A percentile compares a stretch with the other conserved stretches of the same genome.
phyloP scores from a whole-genome alignment of 2,329 filamentous ascomycete genomes.

The Botrytis sinoallii region DNA sequence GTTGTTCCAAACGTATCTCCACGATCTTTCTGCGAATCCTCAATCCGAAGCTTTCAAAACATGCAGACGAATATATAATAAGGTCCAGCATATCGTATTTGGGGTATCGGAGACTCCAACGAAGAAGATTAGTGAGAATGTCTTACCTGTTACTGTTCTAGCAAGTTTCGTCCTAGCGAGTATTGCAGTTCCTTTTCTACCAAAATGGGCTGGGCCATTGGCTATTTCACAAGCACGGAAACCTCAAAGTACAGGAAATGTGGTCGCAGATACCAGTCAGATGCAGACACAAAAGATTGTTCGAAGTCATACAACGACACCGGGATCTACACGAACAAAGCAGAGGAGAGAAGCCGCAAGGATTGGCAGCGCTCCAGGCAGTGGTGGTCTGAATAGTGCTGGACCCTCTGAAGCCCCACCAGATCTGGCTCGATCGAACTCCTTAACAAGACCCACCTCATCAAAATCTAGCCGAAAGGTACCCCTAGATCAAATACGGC shows the following conservation, averaged over 20 bases:
- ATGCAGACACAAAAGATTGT: constrained; percentile 54
- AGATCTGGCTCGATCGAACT: constrained; percentile 29
- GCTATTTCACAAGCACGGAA: constrained; percentile 80
- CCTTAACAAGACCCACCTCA: constrained; percentile 30
- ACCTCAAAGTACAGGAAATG: constrained; percentile 61
- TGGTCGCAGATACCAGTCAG: constrained; percentile 54
- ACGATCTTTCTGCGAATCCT: constrained; percentile 72
- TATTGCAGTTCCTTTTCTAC: constrained; percentile 69
- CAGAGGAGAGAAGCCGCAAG: constrained; percentile 44
- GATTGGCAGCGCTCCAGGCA: constrained; percentile 38
- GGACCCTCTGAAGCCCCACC: constrained; percentile 22
- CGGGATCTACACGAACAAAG: constrained; percentile 44
- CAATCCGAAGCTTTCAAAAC: constrained; percentile 77
- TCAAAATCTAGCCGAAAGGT: constrained; percentile 28
- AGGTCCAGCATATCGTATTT: constrained; percentile 84
- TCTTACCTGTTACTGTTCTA: constrained; percentile 74
- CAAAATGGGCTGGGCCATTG: constrained; percentile 75
- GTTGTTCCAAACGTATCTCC: constrained; percentile 84
- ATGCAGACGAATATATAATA: constrained; percentile 80
- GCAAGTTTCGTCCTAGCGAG: constrained; percentile 77
- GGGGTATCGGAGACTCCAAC: constrained; percentile 67
- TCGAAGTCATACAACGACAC: constrained; percentile 67
- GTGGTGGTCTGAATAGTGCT: constrained; percentile 35
- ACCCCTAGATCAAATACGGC: constrained; percentile 30
- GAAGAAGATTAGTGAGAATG: constrained; percentile 77